Percentiles rank a stretch among this genome's conserved stretches.
Conservation (phyloP, 2,329 filamentous ascomycete species). For the Zasmidium citrigriseum region DNA sequence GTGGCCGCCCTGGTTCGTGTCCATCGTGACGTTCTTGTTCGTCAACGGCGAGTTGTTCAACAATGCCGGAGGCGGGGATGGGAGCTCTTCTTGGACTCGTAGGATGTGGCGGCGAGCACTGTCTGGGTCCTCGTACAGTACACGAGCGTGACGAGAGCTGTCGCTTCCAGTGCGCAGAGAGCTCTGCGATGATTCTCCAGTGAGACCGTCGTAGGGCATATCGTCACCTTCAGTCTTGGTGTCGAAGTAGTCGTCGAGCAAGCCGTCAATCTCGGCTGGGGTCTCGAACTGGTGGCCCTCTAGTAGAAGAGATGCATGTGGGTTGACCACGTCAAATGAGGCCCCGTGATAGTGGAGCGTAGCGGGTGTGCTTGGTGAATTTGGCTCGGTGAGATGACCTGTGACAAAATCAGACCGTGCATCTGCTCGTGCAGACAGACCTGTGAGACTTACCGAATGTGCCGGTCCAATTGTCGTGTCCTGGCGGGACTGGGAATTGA, state of each 20-base stretch:
- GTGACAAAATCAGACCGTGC: slow-evolving; percentile 14
- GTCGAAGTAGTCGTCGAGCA: slow-evolving; percentile 35
- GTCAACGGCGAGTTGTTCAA: slow-evolving; percentile 8
- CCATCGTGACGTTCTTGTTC: background rate
- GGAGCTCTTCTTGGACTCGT: slow-evolving; percentile 15
- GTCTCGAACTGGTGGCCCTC: slow-evolving; percentile 31
- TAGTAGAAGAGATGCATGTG: slow-evolving; percentile 35
- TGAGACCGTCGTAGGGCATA: slow-evolving; percentile 11
- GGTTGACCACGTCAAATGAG: slow-evolving; percentile 38
- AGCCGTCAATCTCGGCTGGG: slow-evolving; percentile 35
- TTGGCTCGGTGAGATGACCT: slow-evolving; percentile 23
- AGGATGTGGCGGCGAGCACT: slow-evolving; percentile 33
- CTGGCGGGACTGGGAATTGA: slow-evolving; percentile 33
- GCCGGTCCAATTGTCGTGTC: slow-evolving; percentile 27
- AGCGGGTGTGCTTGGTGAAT: slow-evolving; percentile 26
- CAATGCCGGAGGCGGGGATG: slow-evolving; percentile 11
- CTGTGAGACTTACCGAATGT: slow-evolving; percentile 27
- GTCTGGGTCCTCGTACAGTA: slow-evolving; percentile 29
- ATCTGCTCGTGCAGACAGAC: background rate
- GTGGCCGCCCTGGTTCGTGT: background rate
- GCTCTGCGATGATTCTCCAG: slow-evolving; percentile 20
- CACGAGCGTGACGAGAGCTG: slow-evolving; percentile 19
- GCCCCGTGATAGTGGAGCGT: slow-evolving; percentile 34
- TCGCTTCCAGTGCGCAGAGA: slow-evolving; percentile 18
- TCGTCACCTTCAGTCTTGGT: slow-evolving; percentile 10